These are phyloP conservation scores for Aspergillus flavus DNA, from an alignment of 2,329 filamentous ascomycete genomes.

Conservation along the genomic window DNA sequence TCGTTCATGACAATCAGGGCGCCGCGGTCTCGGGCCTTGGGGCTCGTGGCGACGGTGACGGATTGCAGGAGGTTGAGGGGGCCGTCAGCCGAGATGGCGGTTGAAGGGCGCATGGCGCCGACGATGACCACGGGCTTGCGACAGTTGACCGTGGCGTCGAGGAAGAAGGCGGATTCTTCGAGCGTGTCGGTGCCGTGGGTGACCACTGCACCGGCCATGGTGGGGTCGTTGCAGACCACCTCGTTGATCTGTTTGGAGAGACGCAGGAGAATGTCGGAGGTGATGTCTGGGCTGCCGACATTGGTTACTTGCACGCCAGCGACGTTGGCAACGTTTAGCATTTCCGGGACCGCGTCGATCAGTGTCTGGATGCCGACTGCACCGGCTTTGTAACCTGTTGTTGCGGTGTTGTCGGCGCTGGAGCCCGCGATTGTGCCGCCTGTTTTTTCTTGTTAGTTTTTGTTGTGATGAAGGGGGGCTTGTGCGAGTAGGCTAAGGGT, in stretches of 20 bases:
- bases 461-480: neutral
- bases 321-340: constrained; percentile 31
- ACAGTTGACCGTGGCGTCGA: constrained; percentile 60
- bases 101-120: constrained; percentile 65
- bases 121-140: constrained; percentile 63
- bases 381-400: constrained; percentile 29
- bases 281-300: constrained; percentile 29
- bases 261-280: constrained; percentile 26
- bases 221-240: constrained; percentile 25
- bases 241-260: constrained; percentile 24
- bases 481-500: neutral
- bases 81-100: constrained; percentile 64
- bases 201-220: constrained; percentile 41
- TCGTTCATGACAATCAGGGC: constrained; percentile 65
- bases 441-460: constrained; percentile 2
- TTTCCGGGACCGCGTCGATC: constrained; percentile 29
- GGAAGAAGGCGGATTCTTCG: constrained; percentile 66
- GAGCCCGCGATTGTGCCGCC: constrained; percentile 32
- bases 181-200: constrained; percentile 69
- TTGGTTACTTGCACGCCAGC: constrained; percentile 31
- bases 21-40: constrained; percentile 53
- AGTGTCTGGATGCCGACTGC: constrained; percentile 27
- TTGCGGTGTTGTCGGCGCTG: constrained; percentile 27
- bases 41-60: constrained; percentile 57
- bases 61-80: constrained; percentile 65